phyloP scores from a whole-genome alignment of 2,329 filamentous ascomycete genomes.

The Colletotrichum graminicola region DNA sequence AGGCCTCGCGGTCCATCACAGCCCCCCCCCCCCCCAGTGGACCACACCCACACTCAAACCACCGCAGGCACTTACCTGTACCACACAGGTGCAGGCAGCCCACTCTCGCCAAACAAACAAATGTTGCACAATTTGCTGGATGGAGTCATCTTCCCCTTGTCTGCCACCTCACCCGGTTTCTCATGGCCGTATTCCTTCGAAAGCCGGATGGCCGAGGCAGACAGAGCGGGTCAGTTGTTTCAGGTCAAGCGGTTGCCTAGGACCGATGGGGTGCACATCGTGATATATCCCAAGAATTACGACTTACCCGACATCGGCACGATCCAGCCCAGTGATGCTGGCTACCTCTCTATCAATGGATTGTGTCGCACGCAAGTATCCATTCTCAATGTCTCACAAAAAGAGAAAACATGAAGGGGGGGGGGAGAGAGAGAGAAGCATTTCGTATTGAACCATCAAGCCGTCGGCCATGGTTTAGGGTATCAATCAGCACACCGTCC shows the following conservation, averaged over 20 bases:
- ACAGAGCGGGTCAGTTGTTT: constrained; percentile 29
- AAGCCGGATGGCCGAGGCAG: background rate
- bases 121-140: background rate
- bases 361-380: background rate
- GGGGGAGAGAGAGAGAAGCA: constrained; percentile 6
- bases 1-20: constrained; percentile 17
- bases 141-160: constrained; percentile 17
- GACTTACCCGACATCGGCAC: background rate
- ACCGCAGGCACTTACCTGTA: background rate
- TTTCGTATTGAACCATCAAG: constrained; percentile 25
- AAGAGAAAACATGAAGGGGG: background rate
- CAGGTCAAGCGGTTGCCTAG: constrained; percentile 26
- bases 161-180: background rate
- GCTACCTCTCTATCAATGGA: background rate
- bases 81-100: too few relatives aligned
- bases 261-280: constrained; percentile 1
- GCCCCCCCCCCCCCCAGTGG: background rate
- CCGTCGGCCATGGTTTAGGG: constrained; percentile 27
- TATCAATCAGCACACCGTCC: constrained; percentile 37
- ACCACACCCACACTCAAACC: background rate
- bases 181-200: background rate
- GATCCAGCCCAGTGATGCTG: too few relatives aligned
- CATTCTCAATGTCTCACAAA: background rate
- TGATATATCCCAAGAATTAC: background rate
- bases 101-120: background rate